phyloP scores from a whole-genome alignment of 164 flowering plant species.

The Chimonanthus praecox region DNA sequence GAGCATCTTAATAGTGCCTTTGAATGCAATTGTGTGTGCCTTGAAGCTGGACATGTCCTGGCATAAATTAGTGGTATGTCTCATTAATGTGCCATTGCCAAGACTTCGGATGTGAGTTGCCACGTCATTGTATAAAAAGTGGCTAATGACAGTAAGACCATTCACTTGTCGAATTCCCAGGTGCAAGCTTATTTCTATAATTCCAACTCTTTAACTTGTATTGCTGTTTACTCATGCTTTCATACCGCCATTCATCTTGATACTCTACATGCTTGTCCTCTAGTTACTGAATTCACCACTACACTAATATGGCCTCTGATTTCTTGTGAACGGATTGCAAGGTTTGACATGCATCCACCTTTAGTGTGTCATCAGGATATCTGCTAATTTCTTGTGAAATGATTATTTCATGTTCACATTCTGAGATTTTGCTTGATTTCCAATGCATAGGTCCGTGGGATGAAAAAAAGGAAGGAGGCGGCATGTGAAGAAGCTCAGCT shows the following conservation, averaged over 20 bases:
- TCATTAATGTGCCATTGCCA: background rate
- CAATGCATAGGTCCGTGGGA: slow-evolving; percentile 55
- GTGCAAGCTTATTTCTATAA: too few species aligned
- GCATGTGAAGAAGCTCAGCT: slow-evolving; percentile 64
- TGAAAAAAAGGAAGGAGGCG: slow-evolving; percentile 60
- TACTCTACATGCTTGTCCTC: background rate
- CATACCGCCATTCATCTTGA: background rate
- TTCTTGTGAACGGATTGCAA: background rate
- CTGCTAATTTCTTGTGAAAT: background rate
- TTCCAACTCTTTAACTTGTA: background rate
- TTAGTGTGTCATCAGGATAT: background rate
- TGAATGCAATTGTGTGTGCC: background rate
- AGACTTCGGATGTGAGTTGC: background rate
- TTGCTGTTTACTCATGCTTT: background rate
- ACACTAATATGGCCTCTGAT: background rate
- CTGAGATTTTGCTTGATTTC: slow-evolving; percentile 5
- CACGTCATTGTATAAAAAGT: background rate
- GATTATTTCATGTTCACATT: background rate
- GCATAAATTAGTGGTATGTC: background rate
- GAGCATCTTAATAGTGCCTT: background rate
- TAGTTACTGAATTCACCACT: background rate
- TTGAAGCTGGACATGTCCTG: background rate
- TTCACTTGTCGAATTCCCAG: background rate
- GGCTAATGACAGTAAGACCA: background rate
- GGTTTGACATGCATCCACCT: background rate